Conservation (phyloP, 2,329 filamentous ascomycete genomes). For the Amauroascus verrucosus region DNA sequence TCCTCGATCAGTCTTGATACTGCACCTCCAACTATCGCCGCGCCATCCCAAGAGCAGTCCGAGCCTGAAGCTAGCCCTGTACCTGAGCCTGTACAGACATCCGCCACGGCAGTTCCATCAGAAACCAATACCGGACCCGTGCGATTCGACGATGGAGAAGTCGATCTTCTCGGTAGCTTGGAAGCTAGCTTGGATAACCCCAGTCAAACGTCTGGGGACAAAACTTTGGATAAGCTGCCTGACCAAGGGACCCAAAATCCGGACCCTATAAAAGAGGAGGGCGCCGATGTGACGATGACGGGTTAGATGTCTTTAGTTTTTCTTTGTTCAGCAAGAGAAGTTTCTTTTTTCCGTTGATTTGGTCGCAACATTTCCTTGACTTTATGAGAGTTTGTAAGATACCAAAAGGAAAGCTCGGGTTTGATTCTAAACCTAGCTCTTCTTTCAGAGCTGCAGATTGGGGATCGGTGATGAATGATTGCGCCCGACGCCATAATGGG, state of each 20-base stretch:
- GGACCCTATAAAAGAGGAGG: background rate
- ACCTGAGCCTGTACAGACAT: background rate
- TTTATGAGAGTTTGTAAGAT: background rate
- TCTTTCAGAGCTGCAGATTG: background rate
- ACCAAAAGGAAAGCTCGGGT: background rate
- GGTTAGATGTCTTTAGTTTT: background rate
- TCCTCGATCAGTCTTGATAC: background rate
- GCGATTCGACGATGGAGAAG: conserved; percentile 28
- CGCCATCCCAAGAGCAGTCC: background rate
- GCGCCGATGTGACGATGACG: conserved; percentile 1
- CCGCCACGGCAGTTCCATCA: background rate
- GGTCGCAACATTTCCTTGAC: background rate
- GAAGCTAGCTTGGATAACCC: conserved; percentile 33
- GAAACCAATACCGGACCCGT: background rate
- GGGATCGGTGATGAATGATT: background rate
- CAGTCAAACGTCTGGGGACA: background rate
- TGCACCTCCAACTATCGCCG: conserved; percentile 1
- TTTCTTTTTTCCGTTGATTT: background rate
- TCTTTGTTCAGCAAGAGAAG: background rate
- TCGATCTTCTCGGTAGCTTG: conserved; percentile 40
- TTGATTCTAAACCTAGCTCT: background rate
- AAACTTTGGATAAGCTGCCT: background rate
- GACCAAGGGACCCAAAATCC: background rate
- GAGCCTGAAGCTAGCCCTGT: background rate
- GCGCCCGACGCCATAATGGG: background rate